Base-by-base conservation (phyloP, 2,329 filamentous ascomycete species). In the Cercospora janseana region DNA sequence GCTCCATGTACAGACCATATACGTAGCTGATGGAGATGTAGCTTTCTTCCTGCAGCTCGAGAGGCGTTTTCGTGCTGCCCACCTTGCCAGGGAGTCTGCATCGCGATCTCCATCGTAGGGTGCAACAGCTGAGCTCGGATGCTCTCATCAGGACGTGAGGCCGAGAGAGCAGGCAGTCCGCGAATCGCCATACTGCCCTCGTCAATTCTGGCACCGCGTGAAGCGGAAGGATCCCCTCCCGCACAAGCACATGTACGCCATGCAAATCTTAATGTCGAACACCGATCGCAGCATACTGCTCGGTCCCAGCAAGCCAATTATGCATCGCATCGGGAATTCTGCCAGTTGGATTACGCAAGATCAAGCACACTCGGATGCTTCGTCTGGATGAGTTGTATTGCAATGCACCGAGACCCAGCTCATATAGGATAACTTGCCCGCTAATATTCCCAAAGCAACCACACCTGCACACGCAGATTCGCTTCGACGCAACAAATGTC, bases 11-110 rank as follows among this genome's bases (percentile, higher is more conserved):
- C 26, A 23, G 35, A 24, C 23, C 26, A 23, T 15, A 26, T 40
- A 26, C 35, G 35, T 40, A 40, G 35, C 35, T 15, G 7, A 40
- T 40, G 35, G 35, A 40, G 35, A 24, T 24, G 35, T 15, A 40
- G 35, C 35, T 40, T 40, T 23, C 26, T 13, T 24, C 35, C 21
- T 26, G 35, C 35, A 40, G 35, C 35, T 40, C 16, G n/a, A n/a
- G 35, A 24, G n/a, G 6, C 8, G 20, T 6, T 23, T 23, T 40
- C 35, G 12, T 15, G 16, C 21, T 24, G 35, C 35, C 20, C 6
- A 24, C 20, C 35, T n/a, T 24, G 35, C 35, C n/a, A n/a, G n/a
- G n/a, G n/a, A n/a, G n/a, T n/a, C n/a, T n/a, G n/a, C n/a, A n/a
- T n/a, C n/a, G n/a, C n/a, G n/a, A n/a, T n/a, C n/a, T n/a, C n/a